phyloP scores from a whole-genome alignment of 345 rosid species.

The Eutrema heterophyllum region DNA sequence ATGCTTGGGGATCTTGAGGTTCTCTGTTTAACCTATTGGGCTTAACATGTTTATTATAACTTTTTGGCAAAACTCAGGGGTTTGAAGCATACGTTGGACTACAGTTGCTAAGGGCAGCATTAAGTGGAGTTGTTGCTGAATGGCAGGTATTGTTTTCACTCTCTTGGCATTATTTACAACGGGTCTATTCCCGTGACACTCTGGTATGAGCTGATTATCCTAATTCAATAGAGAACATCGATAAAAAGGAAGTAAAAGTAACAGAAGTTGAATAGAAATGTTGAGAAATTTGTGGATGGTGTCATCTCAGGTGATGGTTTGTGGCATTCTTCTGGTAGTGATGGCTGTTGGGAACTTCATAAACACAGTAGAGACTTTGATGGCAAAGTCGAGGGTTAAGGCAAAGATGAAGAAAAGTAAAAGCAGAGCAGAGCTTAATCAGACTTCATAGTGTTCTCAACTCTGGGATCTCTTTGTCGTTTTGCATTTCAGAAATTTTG shows the following conservation, averaged over 20 bases:
- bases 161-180: background rate
- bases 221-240: background rate
- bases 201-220: background rate
- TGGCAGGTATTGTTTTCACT: slow-evolving; percentile 72
- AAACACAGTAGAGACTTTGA: slow-evolving; percentile 75
- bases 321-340: slow-evolving; percentile 75
- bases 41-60: background rate
- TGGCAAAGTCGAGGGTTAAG: slow-evolving; percentile 85
- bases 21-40: background rate
- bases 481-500: background rate
- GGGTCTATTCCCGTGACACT: background rate
- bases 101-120: slow-evolving; percentile 72
- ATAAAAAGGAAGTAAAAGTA: background rate
- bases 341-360: slow-evolving; percentile 95
- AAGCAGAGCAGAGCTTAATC: slow-evolving; percentile 68
- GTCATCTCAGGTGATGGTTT: slow-evolving; percentile 64
- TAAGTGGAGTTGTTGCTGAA: slow-evolving; percentile 63
- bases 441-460: slow-evolving; percentile 16
- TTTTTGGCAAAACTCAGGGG: slow-evolving; percentile 47
- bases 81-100: slow-evolving; percentile 93
- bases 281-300: background rate
- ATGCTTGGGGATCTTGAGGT: background rate
- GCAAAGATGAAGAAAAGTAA: slow-evolving; percentile 93
- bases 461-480: background rate
- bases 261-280: background rate